phyloP scores from a whole-genome alignment of 306 rosid species.

The Astragalus glycyphyllos region DNA sequence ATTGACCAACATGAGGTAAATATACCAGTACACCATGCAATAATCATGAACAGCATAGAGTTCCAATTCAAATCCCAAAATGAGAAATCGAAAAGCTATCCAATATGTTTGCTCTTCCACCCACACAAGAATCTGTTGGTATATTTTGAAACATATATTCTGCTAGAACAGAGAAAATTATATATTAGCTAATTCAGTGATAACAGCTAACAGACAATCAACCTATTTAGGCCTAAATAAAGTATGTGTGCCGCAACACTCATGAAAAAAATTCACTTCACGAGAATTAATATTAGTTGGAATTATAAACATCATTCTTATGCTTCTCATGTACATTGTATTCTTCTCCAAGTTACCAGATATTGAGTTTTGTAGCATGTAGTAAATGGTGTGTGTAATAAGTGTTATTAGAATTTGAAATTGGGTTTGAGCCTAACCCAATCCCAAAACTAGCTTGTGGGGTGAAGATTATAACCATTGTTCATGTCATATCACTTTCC shows the following conservation, averaged over 20 bases:
- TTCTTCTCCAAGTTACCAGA: not conserved
- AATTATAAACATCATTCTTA: not conserved
- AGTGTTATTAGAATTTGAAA: too few relatives aligned
- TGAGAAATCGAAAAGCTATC: slow-evolving; percentile 92
- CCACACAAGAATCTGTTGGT: slow-evolving; percentile 88
- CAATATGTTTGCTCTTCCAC: slow-evolving; percentile 95
- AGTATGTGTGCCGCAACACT: slow-evolving; percentile 6
- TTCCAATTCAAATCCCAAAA: slow-evolving; percentile 91
- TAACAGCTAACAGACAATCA: slow-evolving; percentile 26
- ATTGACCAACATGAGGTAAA: slow-evolving; percentile 75
- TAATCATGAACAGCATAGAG: slow-evolving; percentile 88
- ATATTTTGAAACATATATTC: slow-evolving; percentile 69
- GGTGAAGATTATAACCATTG: too few relatives aligned
- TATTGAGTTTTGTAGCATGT: slow-evolving; percentile 15
- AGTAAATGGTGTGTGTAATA: not conserved
- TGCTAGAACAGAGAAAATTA: slow-evolving; percentile 60
- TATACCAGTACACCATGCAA: slow-evolving; percentile 98
- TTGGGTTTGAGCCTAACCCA: too few relatives aligned
- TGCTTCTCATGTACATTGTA: not conserved
- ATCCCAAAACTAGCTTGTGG: too few relatives aligned
- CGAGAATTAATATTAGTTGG: slow-evolving; percentile 18
- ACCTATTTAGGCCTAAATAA: slow-evolving; percentile 24
- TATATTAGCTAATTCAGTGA: slow-evolving; percentile 18
- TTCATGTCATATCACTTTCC: too few relatives aligned
- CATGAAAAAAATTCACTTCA: slow-evolving; percentile 20